Evolutionary conservation across 2,329 filamentous ascomycete species (phyloP).

Genomic region (Botrytis hyacinthi): DNA sequence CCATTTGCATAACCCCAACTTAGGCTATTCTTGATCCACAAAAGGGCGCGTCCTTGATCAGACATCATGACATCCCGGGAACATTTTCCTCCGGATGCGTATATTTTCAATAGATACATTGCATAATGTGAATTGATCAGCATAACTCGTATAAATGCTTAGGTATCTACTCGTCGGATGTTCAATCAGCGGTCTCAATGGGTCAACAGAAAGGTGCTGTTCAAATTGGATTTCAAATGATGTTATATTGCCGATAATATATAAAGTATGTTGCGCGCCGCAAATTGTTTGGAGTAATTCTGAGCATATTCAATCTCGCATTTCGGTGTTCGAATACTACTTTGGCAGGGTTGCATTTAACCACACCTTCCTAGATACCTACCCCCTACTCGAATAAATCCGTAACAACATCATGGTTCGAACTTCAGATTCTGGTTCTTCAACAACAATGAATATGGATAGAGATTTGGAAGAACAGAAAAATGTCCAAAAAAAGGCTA

Average conservation of each 20-base stretch:
- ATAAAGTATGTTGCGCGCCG: slow-evolving; percentile 1
- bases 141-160: slow-evolving; percentile 1
- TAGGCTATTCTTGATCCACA: background rate
- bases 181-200: background rate
- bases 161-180: background rate
- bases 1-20: background rate
- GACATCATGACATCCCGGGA: background rate
- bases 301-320: background rate
- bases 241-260: background rate
- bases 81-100: background rate
- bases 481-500: slow-evolving; percentile 23
- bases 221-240: background rate
- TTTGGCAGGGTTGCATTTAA: slow-evolving; percentile 1
- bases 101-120: background rate
- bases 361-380: background rate
- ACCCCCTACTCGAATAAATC: slow-evolving; percentile 2
- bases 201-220: background rate
- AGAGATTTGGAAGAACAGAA: slow-evolving; percentile 30
- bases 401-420: slow-evolving; percentile 2
- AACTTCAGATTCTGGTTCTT: slow-evolving; percentile 23
- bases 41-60: background rate
- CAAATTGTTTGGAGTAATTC: background rate
- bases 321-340: background rate
- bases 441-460: slow-evolving; percentile 20
- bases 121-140: slow-evolving; percentile 2